These are phyloP conservation scores for Dryas octopetala DNA, from an alignment of 306 rosid genomes.

Conservation along the genomic window DNA sequence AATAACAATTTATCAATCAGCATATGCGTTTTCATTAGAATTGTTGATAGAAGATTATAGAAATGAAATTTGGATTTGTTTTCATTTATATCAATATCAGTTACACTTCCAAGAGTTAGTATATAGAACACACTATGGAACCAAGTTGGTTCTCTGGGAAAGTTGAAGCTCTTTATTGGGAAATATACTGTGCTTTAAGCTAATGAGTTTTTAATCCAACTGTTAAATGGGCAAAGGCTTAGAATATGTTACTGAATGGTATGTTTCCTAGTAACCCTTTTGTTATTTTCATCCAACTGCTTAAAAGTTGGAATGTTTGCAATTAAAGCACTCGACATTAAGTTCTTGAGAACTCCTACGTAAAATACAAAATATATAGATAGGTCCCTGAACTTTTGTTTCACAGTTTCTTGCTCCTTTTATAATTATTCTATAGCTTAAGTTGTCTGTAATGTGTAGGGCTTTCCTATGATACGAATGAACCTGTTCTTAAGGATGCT, in stretches of 20 bases:
- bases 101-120: too few species aligned
- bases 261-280: too few species aligned
- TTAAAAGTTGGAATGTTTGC: neutral
- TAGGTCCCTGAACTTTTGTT: neutral
- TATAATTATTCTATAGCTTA: neutral
- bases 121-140: too few species aligned
- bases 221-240: too few species aligned
- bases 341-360: too few species aligned
- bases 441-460: constrained; percentile 30
- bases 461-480: constrained; percentile 67
- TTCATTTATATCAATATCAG: too few species aligned
- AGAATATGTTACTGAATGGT: too few species aligned
- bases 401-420: neutral
- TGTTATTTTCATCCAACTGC: neutral
- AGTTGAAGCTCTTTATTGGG: too few species aligned
- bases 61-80: neutral
- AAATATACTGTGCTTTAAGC: too few species aligned
- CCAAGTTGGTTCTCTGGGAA: too few species aligned
- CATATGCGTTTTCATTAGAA: neutral
- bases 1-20: too few species aligned
- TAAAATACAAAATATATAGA: neutral
- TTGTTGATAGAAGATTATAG: neutral
- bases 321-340: neutral
- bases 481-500: constrained; percentile 53
- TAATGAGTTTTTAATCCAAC: too few species aligned